These are phyloP conservation scores for Daldinia vernicosa DNA, from an alignment of 495 filamentous ascomycete genomes.

Conservation along the genomic window DNA sequence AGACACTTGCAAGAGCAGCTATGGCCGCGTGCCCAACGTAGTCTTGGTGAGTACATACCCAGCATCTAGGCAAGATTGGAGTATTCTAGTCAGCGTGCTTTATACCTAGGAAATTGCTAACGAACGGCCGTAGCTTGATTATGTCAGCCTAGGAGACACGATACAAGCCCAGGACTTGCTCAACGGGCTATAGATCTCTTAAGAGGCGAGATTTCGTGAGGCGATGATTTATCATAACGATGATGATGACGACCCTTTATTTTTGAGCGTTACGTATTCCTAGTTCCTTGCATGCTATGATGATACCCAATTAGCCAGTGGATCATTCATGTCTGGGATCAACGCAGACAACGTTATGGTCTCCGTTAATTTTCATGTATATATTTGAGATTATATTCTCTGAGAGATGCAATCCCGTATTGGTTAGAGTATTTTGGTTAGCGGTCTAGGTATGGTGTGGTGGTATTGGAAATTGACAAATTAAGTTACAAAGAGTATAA, in stretches of 20 bases:
- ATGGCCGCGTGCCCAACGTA: constrained; percentile 77
- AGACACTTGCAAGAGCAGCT: constrained; percentile 67
- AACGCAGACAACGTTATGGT: not conserved
- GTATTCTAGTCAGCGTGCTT: not conserved
- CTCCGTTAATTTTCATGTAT: not conserved
- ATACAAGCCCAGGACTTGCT: constrained; percentile 40
- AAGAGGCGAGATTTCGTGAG: not conserved
- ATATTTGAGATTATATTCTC: not conserved
- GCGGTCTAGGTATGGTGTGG: not conserved
- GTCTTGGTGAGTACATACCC: constrained; percentile 65
- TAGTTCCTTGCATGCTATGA: not conserved
- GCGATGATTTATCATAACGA: constrained; percentile 10
- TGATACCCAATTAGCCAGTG: not conserved
- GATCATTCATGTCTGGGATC: not conserved
- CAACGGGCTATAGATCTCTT: constrained; percentile 35
- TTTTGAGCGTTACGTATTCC: not conserved
- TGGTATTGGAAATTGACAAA: no score
- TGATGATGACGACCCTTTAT: constrained; percentile 12
- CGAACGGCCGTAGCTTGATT: constrained; percentile 38
- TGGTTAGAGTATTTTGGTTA: not conserved
- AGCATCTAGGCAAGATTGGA: not conserved
- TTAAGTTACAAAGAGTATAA: no score
- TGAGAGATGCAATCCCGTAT: not conserved
- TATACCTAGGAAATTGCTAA: constrained; percentile 19
- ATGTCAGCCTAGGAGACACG: constrained; percentile 35